These are phyloP conservation scores for Aspergillus tanneri DNA, from an alignment of 2,329 filamentous ascomycete species.

Conservation along the genomic window DNA sequence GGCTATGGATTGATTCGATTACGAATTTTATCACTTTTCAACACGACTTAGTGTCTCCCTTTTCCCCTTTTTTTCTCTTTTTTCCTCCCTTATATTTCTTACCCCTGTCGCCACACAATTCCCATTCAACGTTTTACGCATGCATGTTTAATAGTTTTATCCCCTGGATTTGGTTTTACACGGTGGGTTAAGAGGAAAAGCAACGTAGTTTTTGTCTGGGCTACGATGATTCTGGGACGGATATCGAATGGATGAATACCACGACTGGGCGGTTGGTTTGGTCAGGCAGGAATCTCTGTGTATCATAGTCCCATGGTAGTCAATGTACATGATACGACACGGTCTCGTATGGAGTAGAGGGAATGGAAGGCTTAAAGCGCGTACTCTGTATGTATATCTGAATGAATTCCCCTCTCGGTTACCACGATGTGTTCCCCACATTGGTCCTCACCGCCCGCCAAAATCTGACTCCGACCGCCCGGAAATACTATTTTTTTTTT, in stretches of 20 bases:
- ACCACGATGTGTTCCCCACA: constrained; percentile 11
- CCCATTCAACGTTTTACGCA: constrained; percentile 12
- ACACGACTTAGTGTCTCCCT: too few relatives aligned
- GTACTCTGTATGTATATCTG: background rate
- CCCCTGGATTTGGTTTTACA: constrained; percentile 19
- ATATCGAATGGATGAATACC: constrained; percentile 19
- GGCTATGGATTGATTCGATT: constrained; percentile 3
- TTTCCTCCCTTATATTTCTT: too few relatives aligned
- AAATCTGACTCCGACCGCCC: constrained; percentile 21
- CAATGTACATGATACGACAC: constrained; percentile 23
- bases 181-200: constrained; percentile 28
- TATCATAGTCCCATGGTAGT: constrained; percentile 24
- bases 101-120: constrained; percentile 13
- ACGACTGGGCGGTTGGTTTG: constrained; percentile 17
- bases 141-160: constrained; percentile 14
- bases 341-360: background rate
- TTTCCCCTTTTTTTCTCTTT: constrained; percentile 15
- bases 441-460: constrained; percentile 20
- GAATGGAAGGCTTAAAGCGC: background rate
- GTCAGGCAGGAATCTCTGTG: constrained; percentile 23
- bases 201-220: constrained; percentile 35
- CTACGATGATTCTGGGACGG: constrained; percentile 26
- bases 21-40: too few relatives aligned
- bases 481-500: constrained; percentile 20
- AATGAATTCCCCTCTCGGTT: constrained; percentile 4